These are phyloP conservation scores for Starmerella kuoi DNA, from an alignment of 805 yeast species.

Conservation along the genomic window DNA sequence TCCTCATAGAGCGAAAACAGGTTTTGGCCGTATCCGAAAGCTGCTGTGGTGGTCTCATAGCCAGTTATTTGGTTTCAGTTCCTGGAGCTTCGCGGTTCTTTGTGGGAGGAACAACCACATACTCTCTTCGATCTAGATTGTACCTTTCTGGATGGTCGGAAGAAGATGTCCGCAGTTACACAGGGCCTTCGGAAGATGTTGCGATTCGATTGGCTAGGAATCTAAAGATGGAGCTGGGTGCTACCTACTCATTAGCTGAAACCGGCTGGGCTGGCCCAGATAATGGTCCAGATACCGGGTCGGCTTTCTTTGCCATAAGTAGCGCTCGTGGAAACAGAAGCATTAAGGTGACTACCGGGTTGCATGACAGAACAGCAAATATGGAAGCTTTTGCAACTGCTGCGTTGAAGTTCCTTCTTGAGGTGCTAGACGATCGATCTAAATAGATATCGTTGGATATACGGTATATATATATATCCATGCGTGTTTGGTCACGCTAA, in stretches of 20 bases:
- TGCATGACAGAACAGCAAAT: conserved; percentile 45
- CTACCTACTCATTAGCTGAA: conserved; percentile 70
- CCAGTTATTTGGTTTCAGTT: conserved; percentile 67
- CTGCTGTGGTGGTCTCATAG: conserved; percentile 79
- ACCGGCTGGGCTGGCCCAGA: conserved; percentile 81
- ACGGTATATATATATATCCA: too few relatives aligned
- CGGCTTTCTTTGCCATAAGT: conserved; percentile 57
- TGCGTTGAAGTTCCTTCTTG: conserved; percentile 51
- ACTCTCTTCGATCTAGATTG: conserved; percentile 61
- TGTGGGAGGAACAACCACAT: conserved; percentile 73
- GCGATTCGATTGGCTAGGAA: conserved; percentile 68
- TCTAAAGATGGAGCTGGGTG: conserved; percentile 65
- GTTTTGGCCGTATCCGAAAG: conserved; percentile 66
- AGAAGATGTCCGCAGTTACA: conserved; percentile 55
- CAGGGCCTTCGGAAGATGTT: conserved; percentile 71
- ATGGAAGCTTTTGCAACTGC: conserved; percentile 64
- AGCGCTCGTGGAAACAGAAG: conserved; percentile 48
- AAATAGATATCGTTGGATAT: too few relatives aligned
- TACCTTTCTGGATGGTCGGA: conserved; percentile 69
- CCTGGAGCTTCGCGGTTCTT: conserved; percentile 80
- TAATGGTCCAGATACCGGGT: conserved; percentile 39
- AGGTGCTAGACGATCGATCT: background rate
- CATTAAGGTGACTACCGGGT: conserved; percentile 35
- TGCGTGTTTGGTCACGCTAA: too few relatives aligned
- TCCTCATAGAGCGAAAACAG: conserved; percentile 41